Base-by-base conservation (phyloP, 1,284 basidiomycete species). In the Boletellus dicymbophilus region DNA sequence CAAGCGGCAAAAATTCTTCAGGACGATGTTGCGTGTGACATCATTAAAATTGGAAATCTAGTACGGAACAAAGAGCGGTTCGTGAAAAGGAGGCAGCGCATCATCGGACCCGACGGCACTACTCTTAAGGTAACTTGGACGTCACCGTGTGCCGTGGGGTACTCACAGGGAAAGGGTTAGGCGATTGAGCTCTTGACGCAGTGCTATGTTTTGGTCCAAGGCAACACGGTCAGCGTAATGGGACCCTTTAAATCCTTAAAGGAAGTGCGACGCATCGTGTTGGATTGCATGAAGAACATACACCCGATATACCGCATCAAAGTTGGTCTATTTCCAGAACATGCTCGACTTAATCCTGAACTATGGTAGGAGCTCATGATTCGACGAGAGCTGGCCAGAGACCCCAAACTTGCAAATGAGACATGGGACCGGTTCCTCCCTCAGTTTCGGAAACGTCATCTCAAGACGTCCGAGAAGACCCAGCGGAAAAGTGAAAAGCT, bases 271-370 rank as follows among this genome's bases (percentile, higher is more conserved):
- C 72, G 95, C 52, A 98, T 99, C 59, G 84, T 99, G 25, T 72
- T 98, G 44, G 97, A 99, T 69, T 99, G 97, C 75, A 97, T 99
- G 93, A 96, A 93, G 74, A 99, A 99, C 66, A 90, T 99, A 45
- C 97, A 99, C 66, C 97, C 97, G 3, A 99, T 99, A 66, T 99
- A 99, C 69, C 88, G 95, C 58, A 99, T 99, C 74, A 99, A 99
- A 72, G 93, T 90, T 31, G 23, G 72, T 58, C 33, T 15, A 33
- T 39, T 42, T 18, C 18, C 15, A 20, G 36, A 25, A 37, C 28
- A 39, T 22, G 25, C 40, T 54, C 51, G 30, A 21, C n/a, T 27
- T 41, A 20, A 47, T 41, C 33, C n/a, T 52, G 36, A 45, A 46
- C 33, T 22, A 37, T 43, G n/a, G 10, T 59, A 95, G 92, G 97